Conservation (phyloP, 129 eudicot species). For the Lonicera japonica region DNA sequence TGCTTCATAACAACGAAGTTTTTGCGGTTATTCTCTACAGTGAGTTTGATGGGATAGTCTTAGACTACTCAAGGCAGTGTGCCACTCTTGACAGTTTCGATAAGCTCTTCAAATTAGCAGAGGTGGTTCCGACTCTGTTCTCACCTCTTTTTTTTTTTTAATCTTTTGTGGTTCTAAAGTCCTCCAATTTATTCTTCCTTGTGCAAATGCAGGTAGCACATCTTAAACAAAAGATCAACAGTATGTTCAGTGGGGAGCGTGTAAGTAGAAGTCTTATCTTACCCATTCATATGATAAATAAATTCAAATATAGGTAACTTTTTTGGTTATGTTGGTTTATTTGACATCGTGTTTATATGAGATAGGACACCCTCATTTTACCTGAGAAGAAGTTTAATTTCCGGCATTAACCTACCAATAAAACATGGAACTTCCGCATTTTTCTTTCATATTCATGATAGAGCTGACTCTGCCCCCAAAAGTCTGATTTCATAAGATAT, state of each 20-base stretch:
- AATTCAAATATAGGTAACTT: background rate
- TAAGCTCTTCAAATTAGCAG: slow-evolving; percentile 72
- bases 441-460: too few relatives aligned
- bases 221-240: slow-evolving; percentile 64
- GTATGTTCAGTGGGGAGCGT: slow-evolving; percentile 89
- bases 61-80: slow-evolving; percentile 86
- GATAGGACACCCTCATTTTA: too few relatives aligned
- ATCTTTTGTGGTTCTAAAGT: background rate
- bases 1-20: background rate
- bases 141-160: background rate
- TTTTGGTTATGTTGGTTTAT: background rate
- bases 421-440: background rate
- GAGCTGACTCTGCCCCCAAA: too few relatives aligned
- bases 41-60: slow-evolving; percentile 65
- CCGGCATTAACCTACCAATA: too few relatives aligned
- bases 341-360: background rate
- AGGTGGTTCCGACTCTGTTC: slow-evolving; percentile 34
- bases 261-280: slow-evolving; percentile 37
- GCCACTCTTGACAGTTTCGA: slow-evolving; percentile 61
- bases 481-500: too few relatives aligned
- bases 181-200: background rate
- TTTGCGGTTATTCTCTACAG: slow-evolving; percentile 31
- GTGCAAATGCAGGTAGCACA: slow-evolving; percentile 55
- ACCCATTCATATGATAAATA: background rate
- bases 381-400: too few relatives aligned